Base-by-base conservation (phyloP, 169 alveolate genomes). In the Babesia bigemina region DNA sequence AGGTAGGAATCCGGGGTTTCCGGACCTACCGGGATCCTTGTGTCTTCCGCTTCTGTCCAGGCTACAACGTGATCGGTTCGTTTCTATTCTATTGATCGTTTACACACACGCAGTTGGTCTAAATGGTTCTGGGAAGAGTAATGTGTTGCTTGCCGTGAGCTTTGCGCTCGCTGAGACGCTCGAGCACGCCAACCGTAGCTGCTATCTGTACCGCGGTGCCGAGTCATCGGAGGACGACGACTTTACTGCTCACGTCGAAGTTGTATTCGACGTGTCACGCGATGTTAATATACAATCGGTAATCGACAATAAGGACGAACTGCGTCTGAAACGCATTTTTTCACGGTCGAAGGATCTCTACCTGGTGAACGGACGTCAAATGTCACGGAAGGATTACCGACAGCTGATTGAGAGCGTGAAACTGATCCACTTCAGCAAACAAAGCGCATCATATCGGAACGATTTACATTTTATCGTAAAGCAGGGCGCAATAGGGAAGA, bases 11-110 rank as follows among this genome's bases (percentile, higher is more conserved):
- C 60, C 85, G 90, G 47, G 94, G 96, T 4, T 94, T 87, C 79
- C 91, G 94, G 62, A 88, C 96, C 12, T 94, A 94, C 86, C 75
- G 92, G 70, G 95, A 92, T 65, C 85, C 86, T 72, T 44, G 78
- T 45, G 69, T 60, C 26, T 73, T 82, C 56, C 24, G 50, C 24
- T 73, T 82, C 70, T 62, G 70, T 47, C 79, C 73, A 6, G 83
- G 78, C 19, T 73, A 73, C 79, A 82, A 82, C 61, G 89, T 74
- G 24, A 82, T 82, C 7, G 85, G 89, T 82, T 65, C 53, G 48
- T 73, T 49, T 6, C 21, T 45, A 21, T 19, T 12, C 42, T 17
- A 44, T 24, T 74, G 42, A 7, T 29, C 14, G 19, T 19, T 29
- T 1, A 78, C 44, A 16, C 48, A 8, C 22, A 12, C 28, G 9